phyloP scores from a whole-genome alignment of 768 basidiomycete species.

The Coprinellus micaceus region DNA sequence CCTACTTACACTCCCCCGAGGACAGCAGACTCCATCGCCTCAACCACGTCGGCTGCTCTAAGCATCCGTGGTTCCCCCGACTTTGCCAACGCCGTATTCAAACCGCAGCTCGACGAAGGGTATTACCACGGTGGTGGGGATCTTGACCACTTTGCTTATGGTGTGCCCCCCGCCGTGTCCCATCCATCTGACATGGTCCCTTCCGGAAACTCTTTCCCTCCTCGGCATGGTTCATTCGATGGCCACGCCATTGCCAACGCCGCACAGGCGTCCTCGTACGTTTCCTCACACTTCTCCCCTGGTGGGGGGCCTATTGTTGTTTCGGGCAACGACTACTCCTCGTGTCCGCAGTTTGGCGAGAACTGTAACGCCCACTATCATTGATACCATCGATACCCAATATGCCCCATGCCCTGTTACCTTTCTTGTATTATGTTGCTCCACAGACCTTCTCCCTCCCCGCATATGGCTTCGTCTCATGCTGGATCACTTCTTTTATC shows the following conservation, averaged over 20 bases:
- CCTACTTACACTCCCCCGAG: slow-evolving; percentile 61
- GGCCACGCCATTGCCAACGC: slow-evolving; percentile 21
- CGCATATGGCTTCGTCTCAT: too few species aligned
- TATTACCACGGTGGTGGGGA: slow-evolving; percentile 42
- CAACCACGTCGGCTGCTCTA: slow-evolving; percentile 40
- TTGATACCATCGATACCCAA: slow-evolving; percentile 17
- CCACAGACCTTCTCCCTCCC: too few species aligned
- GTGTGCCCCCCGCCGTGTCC: slow-evolving; percentile 30
- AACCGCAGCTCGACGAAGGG: slow-evolving; percentile 34
- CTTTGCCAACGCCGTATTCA: slow-evolving; percentile 37
- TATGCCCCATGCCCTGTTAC: too few species aligned
- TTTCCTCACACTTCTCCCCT: slow-evolving; percentile 1
- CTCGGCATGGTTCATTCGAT: slow-evolving; percentile 23
- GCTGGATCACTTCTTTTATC: too few species aligned
- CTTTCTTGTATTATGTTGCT: too few species aligned
- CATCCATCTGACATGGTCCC: slow-evolving; percentile 25
- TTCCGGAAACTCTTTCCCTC: slow-evolving; percentile 20
- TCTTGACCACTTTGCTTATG: slow-evolving; percentile 51
- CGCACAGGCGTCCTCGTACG: background rate
- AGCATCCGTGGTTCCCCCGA: slow-evolving; percentile 41
- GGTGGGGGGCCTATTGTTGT: slow-evolving; percentile 24
- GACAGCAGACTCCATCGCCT: slow-evolving; percentile 48
- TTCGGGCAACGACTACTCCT: slow-evolving; percentile 32
- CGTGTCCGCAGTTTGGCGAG: slow-evolving; percentile 44
- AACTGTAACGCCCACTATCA: slow-evolving; percentile 37